Conservation (phyloP, 192 early-diverging fungal genomes). For the Fimicolochytrium jonesii region DNA sequence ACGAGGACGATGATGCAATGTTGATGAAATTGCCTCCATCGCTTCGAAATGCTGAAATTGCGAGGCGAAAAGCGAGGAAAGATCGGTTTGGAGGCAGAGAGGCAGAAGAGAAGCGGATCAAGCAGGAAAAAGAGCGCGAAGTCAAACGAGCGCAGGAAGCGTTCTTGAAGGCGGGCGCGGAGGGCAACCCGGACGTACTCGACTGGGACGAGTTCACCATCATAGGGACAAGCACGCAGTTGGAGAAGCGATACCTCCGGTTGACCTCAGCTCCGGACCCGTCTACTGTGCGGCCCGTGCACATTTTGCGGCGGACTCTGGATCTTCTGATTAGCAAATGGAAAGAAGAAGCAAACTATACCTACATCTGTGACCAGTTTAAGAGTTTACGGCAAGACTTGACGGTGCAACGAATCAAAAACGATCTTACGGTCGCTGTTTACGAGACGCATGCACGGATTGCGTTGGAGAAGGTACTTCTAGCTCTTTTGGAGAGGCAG, state of each 20-base stretch:
- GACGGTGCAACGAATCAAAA: conserved; percentile 91
- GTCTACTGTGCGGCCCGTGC: conserved; percentile 83
- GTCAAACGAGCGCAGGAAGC: conserved; percentile 8
- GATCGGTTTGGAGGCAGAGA: conserved; percentile 28
- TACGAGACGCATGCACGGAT: conserved; percentile 96
- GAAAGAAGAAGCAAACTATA: conserved; percentile 81
- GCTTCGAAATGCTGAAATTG: conserved; percentile 25
- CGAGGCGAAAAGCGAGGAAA: conserved; percentile 26
- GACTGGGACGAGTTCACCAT: conserved; percentile 82
- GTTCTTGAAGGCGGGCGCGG: conserved; percentile 18
- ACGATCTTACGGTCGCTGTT: conserved; percentile 88
- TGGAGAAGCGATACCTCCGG: conserved; percentile 94
- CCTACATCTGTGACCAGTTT: conserved; percentile 96
- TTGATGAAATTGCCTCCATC: conserved; percentile 27
- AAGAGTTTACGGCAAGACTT: conserved; percentile 95
- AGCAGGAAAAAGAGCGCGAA: not conserved
- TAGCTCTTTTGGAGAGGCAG: too few relatives aligned
- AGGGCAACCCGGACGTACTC: conserved; percentile 58
- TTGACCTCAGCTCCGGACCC: conserved; percentile 93
- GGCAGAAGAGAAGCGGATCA: not conserved
- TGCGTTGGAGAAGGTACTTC: conserved; percentile 80
- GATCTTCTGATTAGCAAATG: conserved; percentile 76
- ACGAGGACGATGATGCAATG: conserved; percentile 24
- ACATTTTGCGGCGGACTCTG: conserved; percentile 70
- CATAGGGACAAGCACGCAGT: conserved; percentile 74